These are phyloP conservation scores for Ormosia emarginata DNA, from an alignment of 306 rosid species.

Conservation along the genomic window DNA sequence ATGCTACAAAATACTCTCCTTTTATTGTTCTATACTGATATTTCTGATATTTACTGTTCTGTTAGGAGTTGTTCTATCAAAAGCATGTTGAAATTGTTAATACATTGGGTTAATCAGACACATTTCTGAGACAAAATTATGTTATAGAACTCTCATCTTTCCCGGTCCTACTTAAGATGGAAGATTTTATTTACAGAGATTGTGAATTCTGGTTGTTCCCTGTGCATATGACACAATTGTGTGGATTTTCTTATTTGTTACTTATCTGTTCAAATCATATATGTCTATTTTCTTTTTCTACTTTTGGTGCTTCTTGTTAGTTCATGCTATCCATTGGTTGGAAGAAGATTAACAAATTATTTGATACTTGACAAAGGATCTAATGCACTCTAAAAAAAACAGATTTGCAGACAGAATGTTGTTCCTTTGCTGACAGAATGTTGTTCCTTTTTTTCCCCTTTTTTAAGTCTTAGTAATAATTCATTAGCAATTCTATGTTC, in stretches of 20 bases:
- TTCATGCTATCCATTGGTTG: slow-evolving; percentile 1
- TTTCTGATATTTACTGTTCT: neutral
- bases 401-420: neutral
- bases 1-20: neutral
- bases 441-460: neutral
- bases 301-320: neutral
- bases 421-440: neutral
- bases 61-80: neutral
- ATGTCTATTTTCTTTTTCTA: neutral
- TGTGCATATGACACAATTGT: neutral
- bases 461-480: neutral
- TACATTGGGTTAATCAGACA: neutral
- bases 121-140: neutral
- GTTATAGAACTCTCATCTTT: neutral
- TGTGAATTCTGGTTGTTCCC: neutral
- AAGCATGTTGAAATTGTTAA: neutral
- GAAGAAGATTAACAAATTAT: neutral
- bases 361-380: slow-evolving; percentile 4
- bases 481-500: neutral
- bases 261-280: neutral
- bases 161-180: neutral
- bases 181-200: neutral
- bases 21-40: neutral
- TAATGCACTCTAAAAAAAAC: neutral
- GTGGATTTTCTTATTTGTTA: neutral